Conservation (phyloP, 306 rosid genomes). For the Biancaea sappan region DNA sequence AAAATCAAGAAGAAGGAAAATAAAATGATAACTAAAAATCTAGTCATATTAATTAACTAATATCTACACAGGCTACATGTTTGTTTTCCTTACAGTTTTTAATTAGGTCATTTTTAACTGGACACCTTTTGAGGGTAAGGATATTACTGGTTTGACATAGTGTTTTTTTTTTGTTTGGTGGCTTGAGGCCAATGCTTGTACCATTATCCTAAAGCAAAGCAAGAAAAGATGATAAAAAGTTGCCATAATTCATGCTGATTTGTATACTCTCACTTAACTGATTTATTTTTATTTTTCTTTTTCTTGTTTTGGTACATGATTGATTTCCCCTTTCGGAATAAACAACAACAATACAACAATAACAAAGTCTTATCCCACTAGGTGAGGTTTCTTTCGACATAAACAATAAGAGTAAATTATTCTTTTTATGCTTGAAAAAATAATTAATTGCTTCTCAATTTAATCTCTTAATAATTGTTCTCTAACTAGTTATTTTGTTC, state of each 20-base stretch:
- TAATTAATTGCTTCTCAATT: no score
- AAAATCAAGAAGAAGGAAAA: not conserved
- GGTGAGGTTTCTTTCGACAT: no score
- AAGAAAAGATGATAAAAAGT: not conserved
- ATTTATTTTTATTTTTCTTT: not conserved
- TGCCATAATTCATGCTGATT: not conserved
- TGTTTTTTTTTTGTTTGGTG: not conserved
- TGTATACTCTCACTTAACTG: not conserved
- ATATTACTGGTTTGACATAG: not conserved
- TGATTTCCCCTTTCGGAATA: no score
- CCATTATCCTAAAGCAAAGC: not conserved
- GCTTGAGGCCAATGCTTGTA: conserved; percentile 13
- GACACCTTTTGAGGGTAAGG: conserved; percentile 1
- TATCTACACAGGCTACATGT: not conserved
- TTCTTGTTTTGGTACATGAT: no score
- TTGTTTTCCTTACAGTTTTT: not conserved
- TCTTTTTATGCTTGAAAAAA: no score
- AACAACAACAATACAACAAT: no score
- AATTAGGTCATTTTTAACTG: conserved; percentile 18
- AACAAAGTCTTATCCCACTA: no score
- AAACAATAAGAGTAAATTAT: no score
- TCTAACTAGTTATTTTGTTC: no score
- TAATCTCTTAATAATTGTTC: no score
- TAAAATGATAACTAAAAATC: not conserved
- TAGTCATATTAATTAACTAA: conserved; percentile 19